Base-by-base conservation (phyloP, 192 early-diverging fungal species). In the Linnemannia zychae region DNA sequence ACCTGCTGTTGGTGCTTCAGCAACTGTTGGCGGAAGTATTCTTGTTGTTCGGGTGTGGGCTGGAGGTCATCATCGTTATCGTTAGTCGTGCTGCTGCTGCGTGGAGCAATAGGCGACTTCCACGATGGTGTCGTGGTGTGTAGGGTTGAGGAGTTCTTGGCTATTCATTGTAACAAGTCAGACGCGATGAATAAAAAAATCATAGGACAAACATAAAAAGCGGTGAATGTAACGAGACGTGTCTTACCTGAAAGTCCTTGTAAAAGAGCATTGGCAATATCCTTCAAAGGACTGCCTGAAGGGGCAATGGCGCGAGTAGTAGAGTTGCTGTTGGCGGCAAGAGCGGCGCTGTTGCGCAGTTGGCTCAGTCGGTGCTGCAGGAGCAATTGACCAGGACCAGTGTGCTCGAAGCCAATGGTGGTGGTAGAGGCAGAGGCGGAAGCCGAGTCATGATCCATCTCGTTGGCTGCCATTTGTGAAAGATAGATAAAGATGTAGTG, bases 31-130 rank as follows among this genome's bases (percentile, higher is more conserved):
- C 83, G 83, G 48, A 85, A 85, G 52, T 85, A 77, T 31, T 85
- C 83, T 60, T 85, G 83, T 46, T 85, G 83, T 31, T 78, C 83
- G n/a, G 77, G 77, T 1, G 83, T 85, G 34, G 83, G 83, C 44
- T 79, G 77, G 7, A 79, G 68, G 49, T 85, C 83, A 31, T 85
- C 82, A 15, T 77, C 76, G 34, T 85, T 78, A 40, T 85, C 70
- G 15, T 34, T 33, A 5, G 52, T 20, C n/a, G n/a, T n/a, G n/a
- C n/a, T n/a, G 16, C 20, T 80, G 16, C 71, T 63, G 44, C 48
- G 52, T 4, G 71, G 13, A 7, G 47, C 40, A 57, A 31, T 81
- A 16, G 80, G 50, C 44, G 72, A 49, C 63, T 38, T 71, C 76
- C 76, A 78, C 3, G 72, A 77, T 9, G 67, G 63, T 13, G 72